Evolutionary conservation across 768 basidiomycete genomes (phyloP), one percentile per base, ranked within the genome.

Genomic region (Rhizopogon vinicolor): DNA sequence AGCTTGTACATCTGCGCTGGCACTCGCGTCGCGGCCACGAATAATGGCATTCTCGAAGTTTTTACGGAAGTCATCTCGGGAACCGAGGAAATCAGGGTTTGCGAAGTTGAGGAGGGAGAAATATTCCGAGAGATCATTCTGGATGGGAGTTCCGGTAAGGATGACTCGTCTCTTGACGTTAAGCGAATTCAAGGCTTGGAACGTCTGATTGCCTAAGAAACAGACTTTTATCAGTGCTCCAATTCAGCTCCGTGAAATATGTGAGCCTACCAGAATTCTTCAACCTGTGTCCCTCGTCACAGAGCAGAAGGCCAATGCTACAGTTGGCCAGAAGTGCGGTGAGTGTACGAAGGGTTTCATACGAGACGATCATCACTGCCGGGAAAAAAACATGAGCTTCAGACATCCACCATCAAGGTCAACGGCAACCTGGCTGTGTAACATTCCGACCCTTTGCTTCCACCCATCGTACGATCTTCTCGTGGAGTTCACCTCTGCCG

Each of bases 281-380:
- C 56, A 99, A 75, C 50, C 96, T 78, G 74, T 99, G 96, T 4
- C 96, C 96, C 74, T 99, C 96, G 63, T 99, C 96, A 58, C 93
- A 96, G 31, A 99, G 82, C n/a, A 99, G 73, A 14, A 99, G 72
- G 2, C 97, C 97, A 45, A 99, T 90, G 51, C 78, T 84, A 59
- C 90, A 92, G 54, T 80, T 82, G 3, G 85, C 85, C 10, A 98
- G 78, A 63, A 95, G 83, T 0, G 72, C 83, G 7, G 86, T 80
- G 12, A 98, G 75, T 4, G 87, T 87, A 18, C 96, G 85, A 51
- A 99, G 79, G 0, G 93, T 96, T 69, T 99, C 96, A 61, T 99
- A 99, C 0, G 97, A 98, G 5, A 97, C 94, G 60, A 99, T 98
- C 91, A 99, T 93, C 44, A 98, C 96, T 95, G 58, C 51, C 29